Evolutionary conservation across 495 filamentous ascomycete genomes (phyloP).

Genomic region (Cercophora scortea): DNA sequence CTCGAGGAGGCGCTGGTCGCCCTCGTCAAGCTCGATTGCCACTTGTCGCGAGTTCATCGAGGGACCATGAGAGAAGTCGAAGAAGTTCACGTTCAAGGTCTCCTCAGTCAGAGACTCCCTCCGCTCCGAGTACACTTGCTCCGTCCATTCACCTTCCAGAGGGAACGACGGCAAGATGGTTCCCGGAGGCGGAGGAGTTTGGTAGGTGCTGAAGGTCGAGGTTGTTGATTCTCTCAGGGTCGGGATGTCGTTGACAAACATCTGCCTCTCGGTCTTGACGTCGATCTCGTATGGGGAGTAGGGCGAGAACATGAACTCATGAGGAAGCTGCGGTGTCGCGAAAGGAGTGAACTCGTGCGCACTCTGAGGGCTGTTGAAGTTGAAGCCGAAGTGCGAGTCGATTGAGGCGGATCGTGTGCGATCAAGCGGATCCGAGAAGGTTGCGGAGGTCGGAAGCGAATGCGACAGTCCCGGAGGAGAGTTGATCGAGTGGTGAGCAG

Average conservation of each 20-base stretch:
- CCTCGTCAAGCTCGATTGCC: conserved; percentile 79
- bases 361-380: conserved; percentile 58
- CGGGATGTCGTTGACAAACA: conserved; percentile 85
- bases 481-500: conserved; percentile 45
- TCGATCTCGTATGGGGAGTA: conserved; percentile 87
- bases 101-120: conserved; percentile 58
- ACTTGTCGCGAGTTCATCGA: conserved; percentile 49
- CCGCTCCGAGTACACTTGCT: conserved; percentile 63
- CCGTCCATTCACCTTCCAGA: conserved; percentile 63
- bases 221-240: conserved; percentile 73
- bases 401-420: conserved; percentile 66
- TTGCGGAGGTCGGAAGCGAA: conserved; percentile 72
- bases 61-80: conserved; percentile 61
- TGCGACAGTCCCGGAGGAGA: conserved; percentile 76
- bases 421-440: conserved; percentile 64
- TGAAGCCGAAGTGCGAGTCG: conserved; percentile 70
- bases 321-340: conserved; percentile 42
- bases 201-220: conserved; percentile 81
- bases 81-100: conserved; percentile 63
- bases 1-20: conserved; percentile 77
- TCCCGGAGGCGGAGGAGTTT: conserved; percentile 61
- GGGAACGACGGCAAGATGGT: conserved; percentile 57
- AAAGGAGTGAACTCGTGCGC: conserved; percentile 55
- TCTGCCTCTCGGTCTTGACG: conserved; percentile 89
- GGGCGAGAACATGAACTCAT: conserved; percentile 42